Percentiles rank a stretch among this genome's conserved stretches.
These are phyloP conservation scores for Eimeria falciformis DNA, from an alignment of 169 alveolate genomes.

Conservation along the genomic window DNA sequence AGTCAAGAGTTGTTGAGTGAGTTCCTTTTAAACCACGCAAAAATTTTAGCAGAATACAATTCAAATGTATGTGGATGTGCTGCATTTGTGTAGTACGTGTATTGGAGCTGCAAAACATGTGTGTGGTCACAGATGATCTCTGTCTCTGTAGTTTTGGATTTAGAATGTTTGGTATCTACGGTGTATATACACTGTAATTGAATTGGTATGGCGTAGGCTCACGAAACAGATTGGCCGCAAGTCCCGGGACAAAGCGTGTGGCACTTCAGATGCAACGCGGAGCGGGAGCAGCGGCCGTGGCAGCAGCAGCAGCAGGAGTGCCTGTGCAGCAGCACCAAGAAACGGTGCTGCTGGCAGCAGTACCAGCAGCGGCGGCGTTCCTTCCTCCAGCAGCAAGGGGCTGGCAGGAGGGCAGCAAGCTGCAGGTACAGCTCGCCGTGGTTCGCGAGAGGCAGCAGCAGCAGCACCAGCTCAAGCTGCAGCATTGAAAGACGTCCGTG, in stretches of 20 bases:
- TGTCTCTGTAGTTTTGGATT: too few species aligned
- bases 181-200: too few species aligned
- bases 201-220: too few species aligned
- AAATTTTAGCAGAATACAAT: too few species aligned
- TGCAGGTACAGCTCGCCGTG: conserved; percentile 57
- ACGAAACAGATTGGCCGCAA: conserved; percentile 62
- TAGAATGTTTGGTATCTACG: too few species aligned
- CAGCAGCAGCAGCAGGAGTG: conserved; percentile 16
- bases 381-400: conserved; percentile 32
- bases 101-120: too few species aligned
- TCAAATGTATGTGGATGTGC: too few species aligned
- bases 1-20: conserved; percentile 78
- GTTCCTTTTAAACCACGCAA: too few species aligned
- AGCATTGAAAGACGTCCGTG: conserved; percentile 89
- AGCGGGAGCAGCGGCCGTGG: conserved; percentile 70
- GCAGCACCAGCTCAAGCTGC: conserved; percentile 51
- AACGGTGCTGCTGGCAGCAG: not conserved
- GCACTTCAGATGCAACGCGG: conserved; percentile 50
- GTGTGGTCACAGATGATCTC: too few species aligned
- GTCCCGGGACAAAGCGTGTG: conserved; percentile 54
- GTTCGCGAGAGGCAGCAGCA: conserved; percentile 45
- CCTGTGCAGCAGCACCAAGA: not conserved
- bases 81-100: not conserved
- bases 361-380: conserved; percentile 33
- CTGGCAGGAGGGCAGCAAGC: conserved; percentile 59